Base-by-base conservation (phyloP, 257 asterid species). In the Nicotiana knightiana region DNA sequence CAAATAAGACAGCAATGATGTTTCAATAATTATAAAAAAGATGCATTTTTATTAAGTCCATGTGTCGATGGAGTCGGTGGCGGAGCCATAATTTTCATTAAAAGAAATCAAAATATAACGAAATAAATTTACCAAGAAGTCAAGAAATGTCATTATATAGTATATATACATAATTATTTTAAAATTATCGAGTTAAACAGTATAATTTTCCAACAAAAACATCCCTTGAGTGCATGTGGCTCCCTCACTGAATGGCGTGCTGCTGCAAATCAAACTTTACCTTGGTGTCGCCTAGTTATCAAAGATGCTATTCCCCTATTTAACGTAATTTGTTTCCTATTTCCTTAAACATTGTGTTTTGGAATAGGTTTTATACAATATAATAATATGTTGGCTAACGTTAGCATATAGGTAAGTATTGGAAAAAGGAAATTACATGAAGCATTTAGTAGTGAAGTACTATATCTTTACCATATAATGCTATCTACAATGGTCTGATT, bases 291-390 rank as follows among this genome's bases (percentile, higher is more conserved):
- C 90, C 88, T 89, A 89, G 94, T 93, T 73, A 73, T n/a, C 15
- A 89, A 89, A 93, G 94, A 91, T 93, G 97, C 97, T 87, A 87
- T 93, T 87, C 93, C 48, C 84, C 67, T 32, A 73, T 65, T 75
- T 65, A 37, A 58, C 65, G 2, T 7, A 43, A 43, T 43, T 43
- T 43, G 11, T 43, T 43, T 43, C 11, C 48, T 3, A 7, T 43
- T 43, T 7, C 48, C 3, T 43, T 0, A 43, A 43, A 5, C 37
- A 28, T 68, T 37, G 26, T 66, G 9, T 53, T n/a, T 5, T 62
- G 43, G 39, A 53, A 43, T n/a, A 3, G 37, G 35, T 48, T 48
- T 48, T 2, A 51, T 51, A 26, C 26, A 15, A 48, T 73, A 59
- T 6, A 48, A 73, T 13, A 73, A 28, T 6, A 30, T 37, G 18